phyloP scores from a whole-genome alignment of 108 stramenopile genomes.

The Fistulifera pelliculosa region DNA sequence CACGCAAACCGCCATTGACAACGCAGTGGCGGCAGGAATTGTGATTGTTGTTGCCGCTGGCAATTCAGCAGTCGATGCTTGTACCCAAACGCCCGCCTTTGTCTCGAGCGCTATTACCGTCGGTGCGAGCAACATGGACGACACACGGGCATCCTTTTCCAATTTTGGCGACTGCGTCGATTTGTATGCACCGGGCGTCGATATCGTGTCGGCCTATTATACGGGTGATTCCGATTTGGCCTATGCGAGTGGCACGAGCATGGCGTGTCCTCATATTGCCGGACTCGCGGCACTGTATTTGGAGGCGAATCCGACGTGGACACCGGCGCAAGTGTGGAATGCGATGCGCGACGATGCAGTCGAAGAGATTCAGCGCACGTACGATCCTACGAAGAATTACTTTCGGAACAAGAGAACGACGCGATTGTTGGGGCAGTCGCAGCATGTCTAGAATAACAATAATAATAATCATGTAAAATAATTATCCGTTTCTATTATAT shows the following conservation, averaged over 20 bases:
- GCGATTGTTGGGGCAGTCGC: too few species aligned
- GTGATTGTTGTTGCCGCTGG: not conserved
- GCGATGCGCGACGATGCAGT: too few species aligned
- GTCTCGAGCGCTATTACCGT: not conserved
- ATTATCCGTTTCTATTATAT: too few species aligned
- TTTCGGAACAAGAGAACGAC: too few species aligned
- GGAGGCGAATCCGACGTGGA: not conserved
- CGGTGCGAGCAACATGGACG: not conserved
- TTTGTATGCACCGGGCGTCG: not conserved
- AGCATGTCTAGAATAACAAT: too few species aligned
- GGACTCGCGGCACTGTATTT: slow-evolving; percentile 29
- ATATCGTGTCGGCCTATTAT: not conserved
- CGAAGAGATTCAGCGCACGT: too few species aligned
- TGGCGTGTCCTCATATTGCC: slow-evolving; percentile 43
- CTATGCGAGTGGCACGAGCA: slow-evolving; percentile 33
- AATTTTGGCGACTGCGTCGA: slow-evolving; percentile 3
- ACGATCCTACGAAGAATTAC: too few species aligned
- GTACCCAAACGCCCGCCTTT: not conserved
- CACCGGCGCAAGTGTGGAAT: too few species aligned
- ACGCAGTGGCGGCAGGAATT: not conserved
- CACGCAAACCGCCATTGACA: not conserved
- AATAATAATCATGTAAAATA: too few species aligned
- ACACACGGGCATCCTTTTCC: not conserved
- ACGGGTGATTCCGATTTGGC: not conserved
- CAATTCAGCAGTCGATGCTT: not conserved